A percentile compares a stretch with the other conserved stretches of the same genome.
Conservation (phyloP, 208 protist species). For the Leishmania tarentolae region DNA sequence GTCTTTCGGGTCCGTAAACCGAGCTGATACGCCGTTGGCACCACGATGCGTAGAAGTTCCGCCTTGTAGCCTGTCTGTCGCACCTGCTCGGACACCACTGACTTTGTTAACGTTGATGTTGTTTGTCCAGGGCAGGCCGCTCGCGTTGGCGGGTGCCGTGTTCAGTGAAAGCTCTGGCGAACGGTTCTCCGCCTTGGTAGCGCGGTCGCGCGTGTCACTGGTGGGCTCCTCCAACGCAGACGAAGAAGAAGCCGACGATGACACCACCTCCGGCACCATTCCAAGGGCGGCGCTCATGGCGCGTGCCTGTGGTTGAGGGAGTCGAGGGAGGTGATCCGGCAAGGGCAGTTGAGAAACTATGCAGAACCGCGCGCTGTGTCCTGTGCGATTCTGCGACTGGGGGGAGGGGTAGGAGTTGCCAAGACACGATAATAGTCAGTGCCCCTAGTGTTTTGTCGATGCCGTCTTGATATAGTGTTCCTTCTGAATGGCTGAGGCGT, state of each 20-base stretch:
- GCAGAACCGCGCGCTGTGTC: not conserved
- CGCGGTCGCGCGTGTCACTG: constrained; percentile 10
- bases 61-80: constrained; percentile 17
- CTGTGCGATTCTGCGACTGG: not conserved
- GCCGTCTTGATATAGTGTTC: not conserved
- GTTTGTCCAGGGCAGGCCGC: constrained; percentile 10
- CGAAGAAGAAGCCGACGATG: constrained; percentile 34
- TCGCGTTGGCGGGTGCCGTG: not conserved
- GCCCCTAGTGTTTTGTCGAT: not conserved
- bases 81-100: constrained; percentile 3
- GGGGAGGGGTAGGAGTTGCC: not conserved
- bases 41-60: constrained; percentile 8
- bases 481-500: not conserved
- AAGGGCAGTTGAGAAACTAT: not conserved
- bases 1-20: constrained; percentile 30
- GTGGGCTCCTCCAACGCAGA: constrained; percentile 19
- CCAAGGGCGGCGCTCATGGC: constrained; percentile 17
- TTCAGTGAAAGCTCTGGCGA: constrained; percentile 15
- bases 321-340: not conserved
- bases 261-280: constrained; percentile 18
- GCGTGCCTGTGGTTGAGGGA: not conserved
- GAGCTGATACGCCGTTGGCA: not conserved
- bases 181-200: not conserved
- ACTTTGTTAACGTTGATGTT: constrained; percentile 31
- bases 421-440: not conserved